Percentiles rank a stretch among this genome's conserved stretches.
Conservation (phyloP, 257 asterid species). For the Fraxinus cuspidata region DNA sequence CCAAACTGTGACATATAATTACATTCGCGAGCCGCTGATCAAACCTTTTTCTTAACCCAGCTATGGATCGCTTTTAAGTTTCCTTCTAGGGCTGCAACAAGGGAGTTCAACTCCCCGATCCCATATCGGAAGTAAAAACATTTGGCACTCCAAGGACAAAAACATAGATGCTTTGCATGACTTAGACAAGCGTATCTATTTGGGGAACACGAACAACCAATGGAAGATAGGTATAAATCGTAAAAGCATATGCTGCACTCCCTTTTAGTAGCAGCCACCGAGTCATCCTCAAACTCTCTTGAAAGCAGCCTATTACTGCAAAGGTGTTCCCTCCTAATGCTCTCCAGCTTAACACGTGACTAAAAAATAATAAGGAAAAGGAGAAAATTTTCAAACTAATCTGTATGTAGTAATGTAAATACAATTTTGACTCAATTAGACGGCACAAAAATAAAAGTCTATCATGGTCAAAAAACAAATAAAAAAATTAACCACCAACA, state of each 20-base stretch:
- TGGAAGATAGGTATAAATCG: constrained; percentile 70
- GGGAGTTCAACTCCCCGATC: constrained; percentile 45
- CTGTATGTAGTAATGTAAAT: neutral
- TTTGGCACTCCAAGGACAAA: constrained; percentile 57
- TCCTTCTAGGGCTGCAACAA: constrained; percentile 76
- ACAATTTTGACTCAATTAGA: neutral
- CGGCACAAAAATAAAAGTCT: neutral
- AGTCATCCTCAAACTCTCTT: constrained; percentile 40
- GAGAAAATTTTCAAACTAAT: neutral
- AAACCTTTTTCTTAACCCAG: constrained; percentile 47
- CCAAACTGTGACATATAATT: neutral
- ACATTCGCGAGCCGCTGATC: neutral
- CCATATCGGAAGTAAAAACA: constrained; percentile 44
- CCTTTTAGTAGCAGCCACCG: constrained; percentile 35
- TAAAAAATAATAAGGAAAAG: constrained; percentile 24
- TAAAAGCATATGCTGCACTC: constrained; percentile 68
- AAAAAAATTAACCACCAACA: neutral
- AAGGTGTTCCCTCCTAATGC: constrained; percentile 48
- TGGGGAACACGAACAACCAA: constrained; percentile 70
- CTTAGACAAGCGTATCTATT: constrained; percentile 51
- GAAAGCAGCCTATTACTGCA: constrained; percentile 35
- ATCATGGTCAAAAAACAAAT: neutral
- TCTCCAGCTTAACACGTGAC: constrained; percentile 61
- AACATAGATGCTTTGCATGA: constrained; percentile 67
- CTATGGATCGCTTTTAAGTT: constrained; percentile 37